phyloP scores from a whole-genome alignment of 768 basidiomycete genomes.

The Scleroderma citrinum region DNA sequence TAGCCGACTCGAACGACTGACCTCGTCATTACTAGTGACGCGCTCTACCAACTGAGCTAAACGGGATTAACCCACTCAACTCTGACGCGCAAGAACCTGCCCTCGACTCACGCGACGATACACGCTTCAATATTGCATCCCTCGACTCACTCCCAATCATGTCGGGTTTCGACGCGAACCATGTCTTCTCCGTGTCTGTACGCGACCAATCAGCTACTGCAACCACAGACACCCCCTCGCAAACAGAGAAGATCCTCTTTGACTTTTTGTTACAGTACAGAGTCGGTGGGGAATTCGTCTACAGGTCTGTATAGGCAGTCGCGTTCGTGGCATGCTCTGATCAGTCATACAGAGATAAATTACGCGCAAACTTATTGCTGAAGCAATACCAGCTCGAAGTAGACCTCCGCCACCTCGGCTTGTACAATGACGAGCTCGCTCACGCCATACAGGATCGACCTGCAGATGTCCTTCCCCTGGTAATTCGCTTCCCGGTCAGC shows the following conservation, averaged over 20 bases:
- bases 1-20: conserved; percentile 39
- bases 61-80: no score
- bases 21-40: conserved; percentile 45
- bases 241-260: conserved; percentile 71
- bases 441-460: conserved; percentile 87
- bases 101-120: conserved; percentile 19
- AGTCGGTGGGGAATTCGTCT: conserved; percentile 86
- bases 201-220: conserved; percentile 54
- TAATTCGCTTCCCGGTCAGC: conserved; percentile 31
- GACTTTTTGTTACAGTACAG: conserved; percentile 88
- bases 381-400: conserved; percentile 87
- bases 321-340: not conserved
- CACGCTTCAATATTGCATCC: not conserved
- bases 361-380: conserved; percentile 82
- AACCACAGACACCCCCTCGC: conserved; percentile 68
- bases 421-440: conserved; percentile 93
- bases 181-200: conserved; percentile 75
- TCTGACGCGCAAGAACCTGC: conserved; percentile 28
- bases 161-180: conserved; percentile 86
- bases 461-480: conserved; percentile 82
- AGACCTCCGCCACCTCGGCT: conserved; percentile 67
- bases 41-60: conserved; percentile 48
- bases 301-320: conserved; percentile 52
- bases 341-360: conserved; percentile 57
- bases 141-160: conserved; percentile 32